Evolutionary conservation across 495 filamentous ascomycete species (phyloP).

Genomic region (Aspergillus sparsus): DNA sequence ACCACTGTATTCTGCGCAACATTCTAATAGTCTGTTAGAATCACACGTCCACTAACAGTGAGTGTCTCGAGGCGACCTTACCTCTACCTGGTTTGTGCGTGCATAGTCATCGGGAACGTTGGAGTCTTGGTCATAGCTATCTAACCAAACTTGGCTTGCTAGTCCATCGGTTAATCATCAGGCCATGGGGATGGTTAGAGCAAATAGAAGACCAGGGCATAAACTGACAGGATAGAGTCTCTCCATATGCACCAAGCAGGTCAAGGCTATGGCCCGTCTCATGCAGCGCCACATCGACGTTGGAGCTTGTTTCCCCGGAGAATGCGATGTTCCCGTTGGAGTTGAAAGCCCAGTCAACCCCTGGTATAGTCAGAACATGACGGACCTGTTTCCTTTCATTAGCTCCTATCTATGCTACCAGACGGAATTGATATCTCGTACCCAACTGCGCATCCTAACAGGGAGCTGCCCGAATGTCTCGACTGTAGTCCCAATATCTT

Average conservation of each 20-base stretch:
- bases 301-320: background rate
- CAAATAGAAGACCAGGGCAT: background rate
- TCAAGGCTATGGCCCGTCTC: slow-evolving; percentile 15
- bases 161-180: background rate
- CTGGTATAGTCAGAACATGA: slow-evolving; percentile 16
- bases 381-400: slow-evolving; percentile 1
- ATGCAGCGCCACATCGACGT: slow-evolving; percentile 13
- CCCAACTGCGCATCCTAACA: slow-evolving; percentile 17
- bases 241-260: slow-evolving; percentile 8
- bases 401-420: background rate
- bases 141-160: slow-evolving; percentile 9
- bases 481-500: slow-evolving; percentile 5
- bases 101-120: slow-evolving; percentile 15
- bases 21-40: slow-evolving; percentile 5
- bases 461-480: slow-evolving; percentile 8
- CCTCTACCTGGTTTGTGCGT: slow-evolving; percentile 11
- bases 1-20: slow-evolving; percentile 17
- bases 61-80: background rate
- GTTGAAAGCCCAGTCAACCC: slow-evolving; percentile 11
- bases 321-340: slow-evolving; percentile 14
- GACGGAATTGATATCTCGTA: background rate
- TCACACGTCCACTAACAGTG: background rate
- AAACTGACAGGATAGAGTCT: slow-evolving; percentile 3
- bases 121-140: slow-evolving; percentile 6
- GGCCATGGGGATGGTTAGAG: background rate